Conservation (phyloP, 169 alveolate species). For the Eimeria sp. region DNA sequence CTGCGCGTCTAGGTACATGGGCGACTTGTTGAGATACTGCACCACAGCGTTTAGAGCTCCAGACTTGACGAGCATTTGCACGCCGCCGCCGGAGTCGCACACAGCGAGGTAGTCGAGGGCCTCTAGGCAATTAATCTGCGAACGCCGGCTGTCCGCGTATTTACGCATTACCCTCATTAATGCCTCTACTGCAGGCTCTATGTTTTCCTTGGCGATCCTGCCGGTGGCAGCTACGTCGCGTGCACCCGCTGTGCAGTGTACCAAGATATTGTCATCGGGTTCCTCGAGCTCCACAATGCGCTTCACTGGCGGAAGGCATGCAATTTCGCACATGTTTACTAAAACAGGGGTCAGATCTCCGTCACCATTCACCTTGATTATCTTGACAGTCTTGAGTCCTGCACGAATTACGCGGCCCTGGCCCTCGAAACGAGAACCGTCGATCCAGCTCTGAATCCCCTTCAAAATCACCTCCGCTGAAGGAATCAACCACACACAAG, state of each 20-base stretch:
- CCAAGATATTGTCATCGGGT: constrained; percentile 92
- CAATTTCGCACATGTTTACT: constrained; percentile 86
- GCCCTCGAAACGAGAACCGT: constrained; percentile 89
- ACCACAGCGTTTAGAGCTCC: constrained; percentile 90
- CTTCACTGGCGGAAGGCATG: constrained; percentile 90
- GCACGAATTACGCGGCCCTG: constrained; percentile 91
- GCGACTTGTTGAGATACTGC: constrained; percentile 90
- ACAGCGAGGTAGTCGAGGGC: constrained; percentile 90
- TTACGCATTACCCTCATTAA: constrained; percentile 91
- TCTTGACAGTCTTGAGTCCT: constrained; percentile 90
- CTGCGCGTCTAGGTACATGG: constrained; percentile 93
- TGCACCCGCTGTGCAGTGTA: constrained; percentile 90
- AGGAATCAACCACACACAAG: neutral
- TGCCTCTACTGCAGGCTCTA: constrained; percentile 88
- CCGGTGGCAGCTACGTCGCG: constrained; percentile 88
- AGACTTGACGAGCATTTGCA: constrained; percentile 87
- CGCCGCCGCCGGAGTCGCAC: constrained; percentile 88
- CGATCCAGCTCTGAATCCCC: constrained; percentile 91
- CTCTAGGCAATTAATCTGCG: constrained; percentile 91
- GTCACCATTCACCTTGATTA: constrained; percentile 85
- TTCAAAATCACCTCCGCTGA: constrained; percentile 87
- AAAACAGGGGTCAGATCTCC: constrained; percentile 84
- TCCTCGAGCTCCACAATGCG: constrained; percentile 92
- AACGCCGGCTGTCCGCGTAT: constrained; percentile 91
- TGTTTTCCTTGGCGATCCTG: constrained; percentile 85